phyloP scores from a whole-genome alignment of 164 flowering plant species.

The Umbellularia californica region DNA sequence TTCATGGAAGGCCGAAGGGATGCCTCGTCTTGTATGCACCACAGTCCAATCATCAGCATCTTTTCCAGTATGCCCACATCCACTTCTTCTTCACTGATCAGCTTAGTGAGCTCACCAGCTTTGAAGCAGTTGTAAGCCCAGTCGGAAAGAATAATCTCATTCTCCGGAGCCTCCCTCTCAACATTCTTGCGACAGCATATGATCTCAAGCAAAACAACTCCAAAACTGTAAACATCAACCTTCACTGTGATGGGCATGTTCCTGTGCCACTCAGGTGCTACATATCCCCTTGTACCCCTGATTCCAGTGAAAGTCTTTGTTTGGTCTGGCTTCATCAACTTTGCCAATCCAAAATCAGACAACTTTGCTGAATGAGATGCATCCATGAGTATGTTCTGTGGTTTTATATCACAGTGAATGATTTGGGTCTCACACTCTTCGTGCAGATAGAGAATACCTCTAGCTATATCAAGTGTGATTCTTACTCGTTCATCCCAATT shows the following conservation, averaged over 20 bases:
- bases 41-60: slow-evolving; percentile 27
- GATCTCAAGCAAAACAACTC: slow-evolving; percentile 29
- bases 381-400: slow-evolving; percentile 26
- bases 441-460: slow-evolving; percentile 5
- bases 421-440: background rate
- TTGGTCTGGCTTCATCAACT: slow-evolving; percentile 18
- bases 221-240: slow-evolving; percentile 36
- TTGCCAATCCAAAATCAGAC: slow-evolving; percentile 25
- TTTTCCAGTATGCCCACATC: slow-evolving; percentile 17
- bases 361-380: slow-evolving; percentile 10
- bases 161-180: slow-evolving; percentile 6
- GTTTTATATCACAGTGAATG: slow-evolving; percentile 15
- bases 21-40: slow-evolving; percentile 42
- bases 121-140: slow-evolving; percentile 29
- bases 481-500: slow-evolving; percentile 2
- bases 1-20: slow-evolving; percentile 36
- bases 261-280: slow-evolving; percentile 38
- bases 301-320: slow-evolving; percentile 20
- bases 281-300: slow-evolving; percentile 36
- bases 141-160: slow-evolving; percentile 20
- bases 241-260: slow-evolving; percentile 26
- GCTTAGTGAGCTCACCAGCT: slow-evolving; percentile 12
- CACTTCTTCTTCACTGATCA: slow-evolving; percentile 14
- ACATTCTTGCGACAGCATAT: slow-evolving; percentile 15
- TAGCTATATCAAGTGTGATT: background rate